Percentiles rank a stretch among this genome's conserved stretches.
These are phyloP conservation scores for Lunasporangiospora selenospora DNA, from an alignment of 192 early-diverging fungal species.

Conservation along the genomic window DNA sequence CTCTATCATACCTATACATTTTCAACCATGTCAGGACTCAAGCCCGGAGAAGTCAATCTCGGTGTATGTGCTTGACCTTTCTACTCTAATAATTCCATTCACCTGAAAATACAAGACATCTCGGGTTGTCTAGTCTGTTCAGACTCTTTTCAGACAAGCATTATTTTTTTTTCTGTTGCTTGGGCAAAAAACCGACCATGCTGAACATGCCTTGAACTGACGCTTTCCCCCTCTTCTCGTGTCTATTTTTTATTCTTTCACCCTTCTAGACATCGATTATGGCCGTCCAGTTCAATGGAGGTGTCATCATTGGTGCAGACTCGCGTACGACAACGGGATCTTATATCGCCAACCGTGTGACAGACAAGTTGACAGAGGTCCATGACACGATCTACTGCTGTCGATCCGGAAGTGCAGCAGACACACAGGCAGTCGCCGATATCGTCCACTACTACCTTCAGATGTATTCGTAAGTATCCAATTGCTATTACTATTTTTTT, in stretches of 20 bases:
- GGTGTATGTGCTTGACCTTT: slow-evolving; percentile 71
- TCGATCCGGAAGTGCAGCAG: slow-evolving; percentile 96
- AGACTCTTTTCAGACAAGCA: neutral
- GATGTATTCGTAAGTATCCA: slow-evolving; percentile 78
- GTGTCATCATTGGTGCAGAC: slow-evolving; percentile 97
- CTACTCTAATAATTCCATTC: neutral
- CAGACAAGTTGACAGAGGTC: slow-evolving; percentile 96
- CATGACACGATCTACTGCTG: slow-evolving; percentile 98
- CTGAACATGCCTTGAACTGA: neutral
- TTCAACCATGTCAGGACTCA: slow-evolving; percentile 65
- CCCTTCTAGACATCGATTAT: slow-evolving; percentile 90
- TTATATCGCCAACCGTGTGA: slow-evolving; percentile 97
- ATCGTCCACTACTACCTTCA: slow-evolving; percentile 97
- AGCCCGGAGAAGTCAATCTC: slow-evolving; percentile 95
- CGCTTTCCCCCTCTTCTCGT: neutral
- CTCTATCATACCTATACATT: too few species aligned
- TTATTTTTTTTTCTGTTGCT: neutral
- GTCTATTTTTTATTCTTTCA: slow-evolving; percentile 5
- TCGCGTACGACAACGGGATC: slow-evolving; percentile 95
- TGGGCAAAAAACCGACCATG: neutral
- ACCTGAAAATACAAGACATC: neutral
- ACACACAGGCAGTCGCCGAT: slow-evolving; percentile 98
- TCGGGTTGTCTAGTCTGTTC: neutral
- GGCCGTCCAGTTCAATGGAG: slow-evolving; percentile 89
- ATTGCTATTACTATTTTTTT: slow-evolving; percentile 3